These are phyloP conservation scores for Vaccinium macrocarpon DNA, from an alignment of 148 eudicot species.

Conservation along the genomic window DNA sequence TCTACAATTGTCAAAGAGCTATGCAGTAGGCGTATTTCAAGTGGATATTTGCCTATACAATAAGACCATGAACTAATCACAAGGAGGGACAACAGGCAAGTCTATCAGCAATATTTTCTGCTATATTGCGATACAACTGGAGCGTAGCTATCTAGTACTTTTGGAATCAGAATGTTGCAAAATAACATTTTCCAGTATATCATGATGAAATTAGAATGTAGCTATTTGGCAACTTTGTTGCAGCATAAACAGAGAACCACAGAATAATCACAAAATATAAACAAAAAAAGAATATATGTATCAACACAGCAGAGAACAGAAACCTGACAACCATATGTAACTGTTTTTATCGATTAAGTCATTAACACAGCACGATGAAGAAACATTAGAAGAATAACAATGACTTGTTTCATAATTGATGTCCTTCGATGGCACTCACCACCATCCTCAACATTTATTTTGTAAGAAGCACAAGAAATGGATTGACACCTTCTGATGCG, in stretches of 20 bases:
- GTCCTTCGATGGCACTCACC: background rate
- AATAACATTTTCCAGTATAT: background rate
- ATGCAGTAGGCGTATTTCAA: background rate
- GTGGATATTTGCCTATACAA: background rate
- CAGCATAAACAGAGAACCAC: background rate
- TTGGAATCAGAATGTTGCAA: background rate
- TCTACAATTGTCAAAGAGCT: background rate
- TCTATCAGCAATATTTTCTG: background rate
- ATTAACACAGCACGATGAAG: background rate
- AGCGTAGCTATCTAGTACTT: background rate
- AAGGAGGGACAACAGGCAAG: background rate
- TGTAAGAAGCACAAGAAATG: conserved; percentile 5
- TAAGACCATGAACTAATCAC: background rate
- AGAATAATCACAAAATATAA: background rate
- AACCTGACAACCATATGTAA: background rate
- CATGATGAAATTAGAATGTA: background rate
- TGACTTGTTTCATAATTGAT: background rate
- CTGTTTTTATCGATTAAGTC: background rate
- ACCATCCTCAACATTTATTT: background rate
- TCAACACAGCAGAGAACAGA: background rate
- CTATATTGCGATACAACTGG: background rate
- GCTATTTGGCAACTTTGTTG: background rate
- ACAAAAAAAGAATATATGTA: background rate
- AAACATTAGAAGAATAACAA: background rate
- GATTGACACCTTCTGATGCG: background rate